These are phyloP conservation scores for Torrubiella hemipterigena DNA, from an alignment of 2,329 filamentous ascomycete species.

Conservation along the genomic window DNA sequence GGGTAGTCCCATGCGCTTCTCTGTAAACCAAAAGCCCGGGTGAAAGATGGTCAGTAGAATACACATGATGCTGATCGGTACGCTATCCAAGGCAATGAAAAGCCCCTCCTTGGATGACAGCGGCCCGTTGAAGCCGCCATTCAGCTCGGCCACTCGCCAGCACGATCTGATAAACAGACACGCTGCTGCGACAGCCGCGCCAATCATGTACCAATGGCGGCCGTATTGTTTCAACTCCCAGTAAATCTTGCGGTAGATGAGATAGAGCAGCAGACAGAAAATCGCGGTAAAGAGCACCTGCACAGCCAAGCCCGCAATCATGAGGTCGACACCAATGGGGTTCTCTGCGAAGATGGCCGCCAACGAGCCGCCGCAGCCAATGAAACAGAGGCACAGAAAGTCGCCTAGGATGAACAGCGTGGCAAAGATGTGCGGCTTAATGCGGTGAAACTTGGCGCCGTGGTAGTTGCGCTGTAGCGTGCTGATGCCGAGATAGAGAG, in stretches of 20 bases:
- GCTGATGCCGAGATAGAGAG: conserved; percentile 10
- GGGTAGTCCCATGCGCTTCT: too few species aligned
- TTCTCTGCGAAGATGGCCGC: conserved; percentile 9
- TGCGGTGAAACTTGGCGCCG: conserved; percentile 1
- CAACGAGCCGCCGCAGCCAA: conserved; percentile 9
- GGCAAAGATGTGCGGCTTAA: conserved; percentile 7
- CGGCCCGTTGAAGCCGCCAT: conserved; percentile 9
- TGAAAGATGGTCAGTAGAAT: conserved; percentile 4
- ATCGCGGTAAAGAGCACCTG: conserved; percentile 10
- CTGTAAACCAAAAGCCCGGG: conserved; percentile 3
- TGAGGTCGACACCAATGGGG: conserved; percentile 10
- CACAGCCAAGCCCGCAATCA: conserved; percentile 10
- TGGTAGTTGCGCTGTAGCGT: conserved; percentile 5
- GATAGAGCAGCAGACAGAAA: conserved; percentile 6
- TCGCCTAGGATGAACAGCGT: conserved; percentile 9
- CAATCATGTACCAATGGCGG: conserved; percentile 4
- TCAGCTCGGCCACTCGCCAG: conserved; percentile 10
- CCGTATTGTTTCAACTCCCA: not conserved
- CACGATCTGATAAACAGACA: conserved; percentile 10
- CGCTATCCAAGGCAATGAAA: conserved; percentile 9
- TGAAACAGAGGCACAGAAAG: conserved; percentile 10
- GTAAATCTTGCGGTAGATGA: conserved; percentile 4
- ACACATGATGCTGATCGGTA: conserved; percentile 9
- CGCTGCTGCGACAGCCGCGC: conserved; percentile 4
- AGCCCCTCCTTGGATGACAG: conserved; percentile 8